Conservation (phyloP, 1,284 basidiomycete genomes). For the Psilocybe mexicana region DNA sequence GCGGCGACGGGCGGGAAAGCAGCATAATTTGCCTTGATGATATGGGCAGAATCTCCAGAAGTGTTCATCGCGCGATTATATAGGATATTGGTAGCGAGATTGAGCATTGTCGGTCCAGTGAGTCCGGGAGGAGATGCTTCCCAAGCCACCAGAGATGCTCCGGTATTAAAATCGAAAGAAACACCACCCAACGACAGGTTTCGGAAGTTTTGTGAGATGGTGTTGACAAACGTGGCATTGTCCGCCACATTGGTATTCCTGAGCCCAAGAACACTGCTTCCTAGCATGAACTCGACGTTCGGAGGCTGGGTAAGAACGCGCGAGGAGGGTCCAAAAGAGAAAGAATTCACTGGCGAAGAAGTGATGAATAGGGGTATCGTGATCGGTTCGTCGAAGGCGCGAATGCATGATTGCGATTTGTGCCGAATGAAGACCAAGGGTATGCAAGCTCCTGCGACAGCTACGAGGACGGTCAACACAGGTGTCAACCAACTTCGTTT, state of each 20-base stretch:
- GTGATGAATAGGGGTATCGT: conserved; percentile 52
- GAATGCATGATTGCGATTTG: conserved; percentile 14
- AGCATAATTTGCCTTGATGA: conserved; percentile 55
- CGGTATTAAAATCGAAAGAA: conserved; percentile 19
- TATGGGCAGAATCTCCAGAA: conserved; percentile 38
- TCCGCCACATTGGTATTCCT: conserved; percentile 34
- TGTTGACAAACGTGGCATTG: conserved; percentile 19
- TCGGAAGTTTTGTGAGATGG: conserved; percentile 16
- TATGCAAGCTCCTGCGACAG: conserved; percentile 50
- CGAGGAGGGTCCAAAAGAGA: conserved; percentile 23
- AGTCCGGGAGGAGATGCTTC: conserved; percentile 21
- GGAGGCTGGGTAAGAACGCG: conserved; percentile 49
- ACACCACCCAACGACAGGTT: conserved; percentile 20
- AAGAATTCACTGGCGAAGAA: conserved; percentile 38
- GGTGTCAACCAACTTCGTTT: conserved; percentile 72
- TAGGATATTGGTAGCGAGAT: conserved; percentile 66
- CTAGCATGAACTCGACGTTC: conserved; percentile 44
- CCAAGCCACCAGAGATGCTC: conserved; percentile 20
- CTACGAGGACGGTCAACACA: conserved; percentile 58
- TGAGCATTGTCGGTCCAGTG: conserved; percentile 58
- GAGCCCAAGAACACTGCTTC: conserved; percentile 28
- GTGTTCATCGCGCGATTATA: conserved; percentile 59
- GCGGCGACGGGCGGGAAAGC: conserved; percentile 53
- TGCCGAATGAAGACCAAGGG: conserved; percentile 19
- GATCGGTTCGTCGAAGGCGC: conserved; percentile 35